These are phyloP conservation scores for Globisporangium emineosum DNA, from an alignment of 352 stramenopile genomes.

Conservation along the genomic window DNA sequence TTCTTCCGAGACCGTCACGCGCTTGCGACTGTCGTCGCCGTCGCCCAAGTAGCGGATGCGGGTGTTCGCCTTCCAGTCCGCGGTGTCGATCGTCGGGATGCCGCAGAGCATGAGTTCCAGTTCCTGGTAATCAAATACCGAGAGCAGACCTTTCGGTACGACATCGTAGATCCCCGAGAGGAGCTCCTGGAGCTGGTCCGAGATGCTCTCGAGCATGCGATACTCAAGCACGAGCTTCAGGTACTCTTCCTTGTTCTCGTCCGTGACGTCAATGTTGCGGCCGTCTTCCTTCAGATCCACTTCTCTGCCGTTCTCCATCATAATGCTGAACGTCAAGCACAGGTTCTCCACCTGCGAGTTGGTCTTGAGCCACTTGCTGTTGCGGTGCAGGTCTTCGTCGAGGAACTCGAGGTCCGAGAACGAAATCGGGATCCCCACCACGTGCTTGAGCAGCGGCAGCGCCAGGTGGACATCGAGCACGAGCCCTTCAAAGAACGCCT, in stretches of 20 bases:
- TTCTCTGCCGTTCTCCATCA: slow-evolving; percentile 49
- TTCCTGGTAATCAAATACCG: slow-evolving; percentile 81
- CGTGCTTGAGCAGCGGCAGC: slow-evolving; percentile 68
- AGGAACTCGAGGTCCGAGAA: slow-evolving; percentile 78
- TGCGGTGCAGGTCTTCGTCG: slow-evolving; percentile 65
- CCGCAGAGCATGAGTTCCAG: slow-evolving; percentile 76
- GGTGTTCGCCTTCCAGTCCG: slow-evolving; percentile 58
- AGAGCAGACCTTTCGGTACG: slow-evolving; percentile 55
- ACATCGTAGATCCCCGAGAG: slow-evolving; percentile 73
- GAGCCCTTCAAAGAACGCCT: slow-evolving; percentile 62
- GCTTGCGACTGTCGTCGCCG: slow-evolving; percentile 35
- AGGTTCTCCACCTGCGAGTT: slow-evolving; percentile 55
- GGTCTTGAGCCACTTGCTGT: slow-evolving; percentile 60
- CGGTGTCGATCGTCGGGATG: slow-evolving; percentile 64
- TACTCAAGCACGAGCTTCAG: slow-evolving; percentile 61
- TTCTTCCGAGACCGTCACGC: slow-evolving; percentile 20
- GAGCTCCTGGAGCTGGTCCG: slow-evolving; percentile 60
- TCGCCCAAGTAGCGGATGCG: slow-evolving; percentile 59
- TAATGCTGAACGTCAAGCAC: slow-evolving; percentile 70
- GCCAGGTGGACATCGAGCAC: slow-evolving; percentile 61
- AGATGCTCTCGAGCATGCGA: slow-evolving; percentile 73
- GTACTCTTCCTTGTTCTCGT: slow-evolving; percentile 96
- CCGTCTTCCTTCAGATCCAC: slow-evolving; percentile 92
- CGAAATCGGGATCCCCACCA: slow-evolving; percentile 69
- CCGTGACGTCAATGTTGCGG: slow-evolving; percentile 90